These are phyloP conservation scores for Erigeron philadelphicus DNA, from an alignment of 140 eudicot species.

Conservation along the genomic window DNA sequence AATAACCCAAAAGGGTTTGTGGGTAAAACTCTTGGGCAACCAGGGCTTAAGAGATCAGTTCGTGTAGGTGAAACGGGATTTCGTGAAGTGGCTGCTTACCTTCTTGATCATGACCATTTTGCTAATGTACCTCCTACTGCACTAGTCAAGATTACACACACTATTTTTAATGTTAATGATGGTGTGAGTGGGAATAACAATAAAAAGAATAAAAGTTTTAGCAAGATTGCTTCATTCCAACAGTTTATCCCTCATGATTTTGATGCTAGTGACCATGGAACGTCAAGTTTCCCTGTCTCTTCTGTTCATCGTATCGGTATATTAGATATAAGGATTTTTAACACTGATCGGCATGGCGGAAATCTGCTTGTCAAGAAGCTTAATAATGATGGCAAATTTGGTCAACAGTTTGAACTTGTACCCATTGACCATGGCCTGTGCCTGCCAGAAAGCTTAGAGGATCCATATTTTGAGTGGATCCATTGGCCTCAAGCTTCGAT, in stretches of 20 bases:
- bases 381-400: slow-evolving; percentile 47
- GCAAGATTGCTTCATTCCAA: slow-evolving; percentile 89
- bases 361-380: slow-evolving; percentile 74
- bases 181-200: slow-evolving; percentile 49
- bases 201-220: slow-evolving; percentile 40
- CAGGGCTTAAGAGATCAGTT: slow-evolving; percentile 78
- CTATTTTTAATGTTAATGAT: slow-evolving; percentile 69
- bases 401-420: slow-evolving; percentile 67
- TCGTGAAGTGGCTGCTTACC: slow-evolving; percentile 94
- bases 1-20: slow-evolving; percentile 96
- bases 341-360: slow-evolving; percentile 93
- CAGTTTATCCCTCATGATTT: slow-evolving; percentile 82
- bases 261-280: slow-evolving; percentile 95
- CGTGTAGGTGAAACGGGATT: slow-evolving; percentile 97
- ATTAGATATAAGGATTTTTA: slow-evolving; percentile 74
- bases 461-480: slow-evolving; percentile 95
- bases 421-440: slow-evolving; percentile 99
- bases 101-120: slow-evolving; percentile 69
- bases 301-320: slow-evolving; percentile 94
- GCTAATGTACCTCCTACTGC: slow-evolving; percentile 94
- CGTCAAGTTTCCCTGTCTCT: slow-evolving; percentile 81
- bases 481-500: slow-evolving; percentile 98
- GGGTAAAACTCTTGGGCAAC: slow-evolving; percentile 84
- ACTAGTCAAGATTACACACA: slow-evolving; percentile 82
- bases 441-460: slow-evolving; percentile 85